Base-by-base conservation (phyloP, 2,329 filamentous ascomycete genomes). In the Fusarium tricinctum region DNA sequence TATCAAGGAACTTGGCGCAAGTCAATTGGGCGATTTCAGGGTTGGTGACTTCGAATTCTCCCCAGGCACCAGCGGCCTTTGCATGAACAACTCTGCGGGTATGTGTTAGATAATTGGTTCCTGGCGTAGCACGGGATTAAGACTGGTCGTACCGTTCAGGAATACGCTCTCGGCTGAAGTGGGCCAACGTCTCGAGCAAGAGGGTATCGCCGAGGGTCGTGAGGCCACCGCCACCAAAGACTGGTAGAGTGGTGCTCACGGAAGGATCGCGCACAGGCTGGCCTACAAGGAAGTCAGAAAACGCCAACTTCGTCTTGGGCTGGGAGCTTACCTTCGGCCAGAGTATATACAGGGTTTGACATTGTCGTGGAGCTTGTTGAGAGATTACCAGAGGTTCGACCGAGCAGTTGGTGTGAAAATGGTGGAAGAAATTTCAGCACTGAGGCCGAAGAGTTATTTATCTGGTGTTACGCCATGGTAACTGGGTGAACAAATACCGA, bases 41-140 rank as follows among this genome's bases (percentile, higher is more conserved):
- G 20, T 74, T 55, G 4, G 85, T 87, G 19, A 85, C 83, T 73
- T 89, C 86, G 57, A 89, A 90, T 51, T 87, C 82, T 19, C 86
- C 86, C 67, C 80, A 86, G 0, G 85, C 84, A 30, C 84, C 76
- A 8, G 67, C 74, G 7, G 73, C 76, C 23, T 74, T 75, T 8
- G 77, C 77, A 30, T 78, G 77, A 2, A 79, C 77, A 15, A 77
- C 74, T 20, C 66, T 58, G 17, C 4, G 23, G n/a, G 9, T 2
- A 3, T 20, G 3, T 33, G 2, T 58, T 7, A 40, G 33, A 4
- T 9, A 12, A 3, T 9, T 43, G 2, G 6, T 26, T 8, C 35
- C n/a, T 10, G 9, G 4, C 7, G 17, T 19, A 10, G 17, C n/a
- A 17, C 5, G 1, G 20, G 12, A 20, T 15, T 9, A 39, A 20